phyloP scores from a whole-genome alignment of 805 yeast genomes.

The Diddensiella transvaalensis region DNA sequence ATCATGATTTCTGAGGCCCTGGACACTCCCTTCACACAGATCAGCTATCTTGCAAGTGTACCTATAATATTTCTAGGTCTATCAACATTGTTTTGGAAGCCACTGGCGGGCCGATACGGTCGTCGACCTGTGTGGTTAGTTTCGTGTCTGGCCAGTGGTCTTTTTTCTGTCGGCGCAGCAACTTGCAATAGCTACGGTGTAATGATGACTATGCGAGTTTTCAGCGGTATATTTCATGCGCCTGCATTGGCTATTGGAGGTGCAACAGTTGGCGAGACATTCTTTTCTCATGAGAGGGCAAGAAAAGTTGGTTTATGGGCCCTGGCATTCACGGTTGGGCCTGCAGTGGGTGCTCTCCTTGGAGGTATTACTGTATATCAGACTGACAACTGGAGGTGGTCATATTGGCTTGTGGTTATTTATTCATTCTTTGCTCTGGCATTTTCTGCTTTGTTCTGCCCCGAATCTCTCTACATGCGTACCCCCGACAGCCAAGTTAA shows the following conservation, averaged over 20 bases:
- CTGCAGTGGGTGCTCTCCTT: conserved; percentile 18
- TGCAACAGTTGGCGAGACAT: conserved; percentile 17
- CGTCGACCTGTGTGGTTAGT: conserved; percentile 13
- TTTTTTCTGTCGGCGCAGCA: conserved; percentile 18
- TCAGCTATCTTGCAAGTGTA: conserved; percentile 17
- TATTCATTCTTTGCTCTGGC: background rate
- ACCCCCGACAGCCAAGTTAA: background rate
- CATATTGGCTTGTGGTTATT: background rate
- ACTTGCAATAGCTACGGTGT: conserved; percentile 17
- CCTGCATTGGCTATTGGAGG: conserved; percentile 19
- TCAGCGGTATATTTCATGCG: conserved; percentile 15
- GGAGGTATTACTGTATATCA: conserved; percentile 18
- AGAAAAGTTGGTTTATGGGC: conserved; percentile 20
- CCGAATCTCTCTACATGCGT: conserved; percentile 2
- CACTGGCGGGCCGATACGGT: conserved; percentile 17
- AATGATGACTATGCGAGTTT: conserved; percentile 17
- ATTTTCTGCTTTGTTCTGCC: conserved; percentile 1
- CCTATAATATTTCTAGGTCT: conserved; percentile 17
- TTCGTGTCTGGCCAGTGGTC: conserved; percentile 6
- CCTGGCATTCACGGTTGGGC: conserved; percentile 15
- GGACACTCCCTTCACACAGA: conserved; percentile 13
- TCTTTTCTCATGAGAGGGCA: conserved; percentile 17
- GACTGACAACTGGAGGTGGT: conserved; percentile 13
- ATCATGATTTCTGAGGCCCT: conserved; percentile 13
- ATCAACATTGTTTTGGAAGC: conserved; percentile 17